phyloP scores from a whole-genome alignment of 192 early-diverging fungal species.

The Phycomyces blakesleeanus region DNA sequence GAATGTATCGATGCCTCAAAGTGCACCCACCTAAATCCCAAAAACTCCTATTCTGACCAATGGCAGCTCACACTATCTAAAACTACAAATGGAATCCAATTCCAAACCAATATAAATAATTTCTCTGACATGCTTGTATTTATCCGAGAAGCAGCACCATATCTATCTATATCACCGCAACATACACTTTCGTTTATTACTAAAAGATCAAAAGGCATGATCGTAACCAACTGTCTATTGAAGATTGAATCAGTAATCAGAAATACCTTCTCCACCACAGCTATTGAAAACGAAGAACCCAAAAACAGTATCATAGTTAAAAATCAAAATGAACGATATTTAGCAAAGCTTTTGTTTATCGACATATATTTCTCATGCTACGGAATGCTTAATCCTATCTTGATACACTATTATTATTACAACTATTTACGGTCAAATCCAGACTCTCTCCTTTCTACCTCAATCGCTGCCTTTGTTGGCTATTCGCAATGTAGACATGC shows the following conservation, averaged over 20 bases:
- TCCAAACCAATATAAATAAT: constrained; percentile 9
- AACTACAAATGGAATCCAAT: neutral
- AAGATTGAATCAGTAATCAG: neutral
- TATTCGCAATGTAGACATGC: constrained; percentile 10
- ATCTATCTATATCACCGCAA: neutral
- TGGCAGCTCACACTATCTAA: constrained; percentile 2
- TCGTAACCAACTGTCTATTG: constrained; percentile 1
- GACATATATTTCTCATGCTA: constrained; percentile 5
- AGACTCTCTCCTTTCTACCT: constrained; percentile 11
- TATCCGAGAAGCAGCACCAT: neutral
- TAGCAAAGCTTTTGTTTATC: neutral
- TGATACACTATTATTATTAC: constrained; percentile 3
- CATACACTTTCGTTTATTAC: neutral
- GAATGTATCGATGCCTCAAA: too few species aligned
- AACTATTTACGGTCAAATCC: neutral
- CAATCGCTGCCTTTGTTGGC: constrained; percentile 2
- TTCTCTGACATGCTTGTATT: constrained; percentile 6
- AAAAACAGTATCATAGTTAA: neutral
- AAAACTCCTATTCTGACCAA: neutral
- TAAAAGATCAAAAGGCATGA: neutral
- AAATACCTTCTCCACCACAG: neutral
- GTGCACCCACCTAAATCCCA: neutral
- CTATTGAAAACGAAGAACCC: neutral
- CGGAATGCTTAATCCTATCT: neutral
- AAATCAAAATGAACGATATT: neutral